phyloP scores from a whole-genome alignment of 139 green algal species.

The Chlamydomonas incerta region DNA sequence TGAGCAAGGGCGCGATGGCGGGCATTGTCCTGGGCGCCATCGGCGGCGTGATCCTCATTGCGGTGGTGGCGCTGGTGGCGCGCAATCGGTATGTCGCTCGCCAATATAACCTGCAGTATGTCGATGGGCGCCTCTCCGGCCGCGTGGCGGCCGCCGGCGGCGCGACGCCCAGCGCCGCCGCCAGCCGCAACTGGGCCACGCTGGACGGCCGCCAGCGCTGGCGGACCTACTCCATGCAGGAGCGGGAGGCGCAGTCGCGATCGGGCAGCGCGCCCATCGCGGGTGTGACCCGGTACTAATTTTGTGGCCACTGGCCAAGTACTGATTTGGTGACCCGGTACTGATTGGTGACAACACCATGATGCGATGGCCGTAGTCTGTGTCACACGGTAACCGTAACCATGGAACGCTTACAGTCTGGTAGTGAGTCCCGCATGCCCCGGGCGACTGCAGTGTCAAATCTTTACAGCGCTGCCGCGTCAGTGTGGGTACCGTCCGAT shows the following conservation, averaged over 20 bases:
- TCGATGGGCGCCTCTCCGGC: neutral
- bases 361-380: too few species aligned
- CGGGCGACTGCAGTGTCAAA: too few species aligned
- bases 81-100: slow-evolving; percentile 8
- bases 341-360: too few species aligned
- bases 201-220: neutral
- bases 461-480: too few species aligned
- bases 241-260: neutral
- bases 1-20: neutral
- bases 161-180: too few species aligned
- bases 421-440: too few species aligned
- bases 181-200: neutral
- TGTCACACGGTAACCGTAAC: too few species aligned
- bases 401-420: too few species aligned
- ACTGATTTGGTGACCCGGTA: too few species aligned
- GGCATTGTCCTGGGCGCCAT: slow-evolving; percentile 30
- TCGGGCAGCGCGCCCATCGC: neutral
- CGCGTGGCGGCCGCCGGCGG: too few species aligned
- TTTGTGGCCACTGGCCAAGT: too few species aligned
- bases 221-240: slow-evolving; percentile 42
- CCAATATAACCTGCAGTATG: neutral
- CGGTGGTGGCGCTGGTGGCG: slow-evolving; percentile 1
- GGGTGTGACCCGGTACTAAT: neutral
- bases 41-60: neutral
- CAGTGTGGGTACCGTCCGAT: too few species aligned